Evolutionary conservation across 331 rosid species (phyloP), one percentile per base, ranked within the genome.

Genomic region (Pyracantha coccinea): DNA sequence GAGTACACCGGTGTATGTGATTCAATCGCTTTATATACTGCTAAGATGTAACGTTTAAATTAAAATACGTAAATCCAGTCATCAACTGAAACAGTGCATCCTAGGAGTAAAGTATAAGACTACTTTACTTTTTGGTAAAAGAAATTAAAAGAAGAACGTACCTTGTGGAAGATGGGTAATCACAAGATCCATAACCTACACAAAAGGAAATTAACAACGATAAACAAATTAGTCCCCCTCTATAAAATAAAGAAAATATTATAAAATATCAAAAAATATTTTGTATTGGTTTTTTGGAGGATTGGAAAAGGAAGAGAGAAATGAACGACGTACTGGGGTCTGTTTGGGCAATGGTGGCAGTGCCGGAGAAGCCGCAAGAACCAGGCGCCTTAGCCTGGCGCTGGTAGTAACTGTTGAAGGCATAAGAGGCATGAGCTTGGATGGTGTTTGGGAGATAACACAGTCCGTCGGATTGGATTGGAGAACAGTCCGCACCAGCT

Each of bases 171-270:
- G 97, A 91, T 21, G 97, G 96, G 57, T 91, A 93, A 59, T 87
- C 89, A 66, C 98, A 93, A 88, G 98, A 93, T 88, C 98, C 98
- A 81, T 91, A 93, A 78, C 98, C 98, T 93, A 60, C 52, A 83
- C 23, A 58, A 27, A 24, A 57, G 25, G 9, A 60, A 60, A 27
- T 3, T 14, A 68, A 32, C 32, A 58, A 65, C 12, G 52, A 25
- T 5, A 16, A 27, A 21, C 8, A 20, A 3, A 65, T 7, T 2
- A 27, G 17, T 5, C 15, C 17, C 54, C n/a, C 57, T 1, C 10
- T 2, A 73, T 0, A 58, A 60, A 4, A 45, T 19, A 6, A 20
- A 2, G 2, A 52, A 6, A 24, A 77, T 23, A 20, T 1, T 21
- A 28, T 28, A 28, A 28, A 28, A 28, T 28, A 28, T 28, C 29